A percentile compares a stretch with the other conserved stretches of the same genome.
These are phyloP conservation scores for Blastobotrys terrestris DNA, from an alignment of 805 yeast species.

Conservation along the genomic window DNA sequence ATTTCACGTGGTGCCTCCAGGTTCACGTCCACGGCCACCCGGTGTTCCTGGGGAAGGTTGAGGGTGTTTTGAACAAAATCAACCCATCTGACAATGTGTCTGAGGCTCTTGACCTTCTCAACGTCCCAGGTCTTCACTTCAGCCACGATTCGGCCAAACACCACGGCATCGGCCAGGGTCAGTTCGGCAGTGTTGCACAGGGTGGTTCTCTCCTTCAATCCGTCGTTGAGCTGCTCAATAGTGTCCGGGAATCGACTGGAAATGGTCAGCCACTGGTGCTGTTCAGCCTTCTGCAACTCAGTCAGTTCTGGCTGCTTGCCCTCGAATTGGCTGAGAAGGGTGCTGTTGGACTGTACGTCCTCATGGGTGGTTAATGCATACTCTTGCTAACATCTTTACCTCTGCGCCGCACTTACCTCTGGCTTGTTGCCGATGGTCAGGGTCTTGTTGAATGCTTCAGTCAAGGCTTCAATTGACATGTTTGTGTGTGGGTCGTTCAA, in stretches of 20 bases:
- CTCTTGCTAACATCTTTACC: neutral
- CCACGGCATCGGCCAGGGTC: constrained; percentile 62
- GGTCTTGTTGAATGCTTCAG: constrained; percentile 24
- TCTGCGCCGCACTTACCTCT: constrained; percentile 4
- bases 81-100: constrained; percentile 91
- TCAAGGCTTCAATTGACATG: constrained; percentile 21
- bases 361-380: neutral
- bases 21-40: constrained; percentile 51
- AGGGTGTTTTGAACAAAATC: constrained; percentile 75
- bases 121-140: constrained; percentile 50
- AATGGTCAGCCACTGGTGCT: constrained; percentile 74
- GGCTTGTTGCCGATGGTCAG: constrained; percentile 21
- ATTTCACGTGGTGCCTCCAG: constrained; percentile 69
- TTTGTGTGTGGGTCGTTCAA: neutral
- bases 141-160: constrained; percentile 62
- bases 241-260: constrained; percentile 54
- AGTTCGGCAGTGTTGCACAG: constrained; percentile 57
- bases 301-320: constrained; percentile 20
- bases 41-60: constrained; percentile 45
- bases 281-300: constrained; percentile 57
- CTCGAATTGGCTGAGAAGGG: constrained; percentile 12
- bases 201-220: constrained; percentile 64
- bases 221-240: constrained; percentile 49
- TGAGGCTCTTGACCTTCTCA: constrained; percentile 52
- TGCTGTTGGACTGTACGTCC: constrained; percentile 12